These are phyloP conservation scores for Lolium perenne DNA, from an alignment of 176 grass and related monocot genomes.

Conservation along the genomic window DNA sequence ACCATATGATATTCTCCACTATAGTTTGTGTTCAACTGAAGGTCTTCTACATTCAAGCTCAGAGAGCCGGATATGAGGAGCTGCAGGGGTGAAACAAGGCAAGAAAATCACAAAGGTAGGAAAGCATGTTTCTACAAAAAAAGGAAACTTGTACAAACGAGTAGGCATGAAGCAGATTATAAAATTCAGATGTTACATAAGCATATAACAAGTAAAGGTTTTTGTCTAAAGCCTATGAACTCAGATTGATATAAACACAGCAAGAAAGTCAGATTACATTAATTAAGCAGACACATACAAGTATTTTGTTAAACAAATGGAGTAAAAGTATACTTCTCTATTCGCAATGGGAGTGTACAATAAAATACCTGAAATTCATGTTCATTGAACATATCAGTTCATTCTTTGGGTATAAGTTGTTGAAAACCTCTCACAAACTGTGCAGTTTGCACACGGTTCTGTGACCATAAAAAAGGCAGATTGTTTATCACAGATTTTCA, in stretches of 20 bases:
- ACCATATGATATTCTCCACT: slow-evolving; percentile 80
- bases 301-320: background rate
- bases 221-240: no score
- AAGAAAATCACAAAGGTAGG: slow-evolving; percentile 27
- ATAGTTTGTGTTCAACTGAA: slow-evolving; percentile 76
- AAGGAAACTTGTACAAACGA: background rate
- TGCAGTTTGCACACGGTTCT: slow-evolving; percentile 82
- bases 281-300: slow-evolving; percentile 9
- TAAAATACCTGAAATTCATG: slow-evolving; percentile 88
- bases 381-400: slow-evolving; percentile 95
- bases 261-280: background rate
- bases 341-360: background rate
- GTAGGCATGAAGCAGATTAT: background rate
- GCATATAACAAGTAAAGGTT: no score
- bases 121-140: slow-evolving; percentile 11
- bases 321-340: slow-evolving; percentile 1
- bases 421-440: slow-evolving; percentile 92
- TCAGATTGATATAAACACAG: no score
- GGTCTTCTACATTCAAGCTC: slow-evolving; percentile 90
- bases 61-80: slow-evolving; percentile 90
- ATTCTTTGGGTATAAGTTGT: slow-evolving; percentile 86
- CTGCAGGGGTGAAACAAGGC: slow-evolving; percentile 45
- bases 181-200: no score
- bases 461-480: slow-evolving; percentile 42
- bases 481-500: slow-evolving; percentile 24